Evolutionary conservation across 768 basidiomycete genomes (phyloP), one percentile per base, ranked within the genome.

Genomic region (Tricholoma bakamatsutake): DNA sequence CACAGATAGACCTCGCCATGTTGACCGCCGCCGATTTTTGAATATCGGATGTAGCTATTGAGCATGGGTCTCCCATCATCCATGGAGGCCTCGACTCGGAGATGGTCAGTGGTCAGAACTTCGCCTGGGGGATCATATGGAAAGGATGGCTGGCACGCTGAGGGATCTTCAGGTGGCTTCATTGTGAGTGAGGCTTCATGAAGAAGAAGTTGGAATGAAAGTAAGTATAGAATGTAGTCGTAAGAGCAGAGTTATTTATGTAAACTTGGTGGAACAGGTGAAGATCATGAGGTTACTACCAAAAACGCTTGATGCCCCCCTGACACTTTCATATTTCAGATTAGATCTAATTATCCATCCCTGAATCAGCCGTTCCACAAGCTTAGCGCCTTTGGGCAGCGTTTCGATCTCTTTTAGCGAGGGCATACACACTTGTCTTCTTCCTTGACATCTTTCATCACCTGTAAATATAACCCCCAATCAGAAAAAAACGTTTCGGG

Each of bases 1-100:
- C 90, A 91, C 4, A 88, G 75, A 71, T 84, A 89, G 58, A 98
- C 95, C 64, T 88, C 84, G 48, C 95, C 95, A 65, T 97, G 94
- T 66, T 92, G 90, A 11, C 95, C 95, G 56, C 80, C 82, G 18
- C 95, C 95, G 18, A 97, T 84, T 64, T 81, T 81, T 54, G 79
- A 76, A 52, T 85, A 76, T 55, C 93, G 83, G 48, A 84, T 74
- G 69, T 96, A 98, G 70, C 95, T 90, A 74, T 98, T 98, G 61
- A 97, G 70, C 73, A 85, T 81, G 42, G 76, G 71, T 62, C 65
- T 50, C 57, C 72, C 72, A 37, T 70, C 69, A 52, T 72, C 74
- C 59, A 73, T 66, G 57, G 72, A 69, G 53, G 74, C 71, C 53
- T 72, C 65, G 50, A 24, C 21, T 24, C 21, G 21, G 21, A 80